phyloP scores from a whole-genome alignment of 108 stramenopile genomes.

The Chaetoceros muelleri region DNA sequence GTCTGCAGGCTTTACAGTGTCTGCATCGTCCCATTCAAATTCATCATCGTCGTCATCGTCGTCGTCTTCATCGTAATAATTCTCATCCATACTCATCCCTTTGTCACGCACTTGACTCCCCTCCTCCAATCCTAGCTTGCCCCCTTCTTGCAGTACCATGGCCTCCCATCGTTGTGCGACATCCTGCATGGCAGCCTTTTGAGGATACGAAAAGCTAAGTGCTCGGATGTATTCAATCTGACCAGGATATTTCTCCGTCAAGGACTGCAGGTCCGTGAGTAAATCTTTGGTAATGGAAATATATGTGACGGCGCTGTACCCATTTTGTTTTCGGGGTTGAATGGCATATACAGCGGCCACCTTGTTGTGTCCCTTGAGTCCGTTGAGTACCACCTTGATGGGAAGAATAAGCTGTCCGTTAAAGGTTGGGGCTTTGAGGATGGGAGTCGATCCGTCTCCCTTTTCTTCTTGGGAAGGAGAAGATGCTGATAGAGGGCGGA shows the following conservation, averaged over 20 bases:
- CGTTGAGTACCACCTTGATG: conserved; percentile 34
- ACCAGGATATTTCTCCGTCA: conserved; percentile 16
- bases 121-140: conserved; percentile 14
- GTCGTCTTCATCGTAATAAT: conserved; percentile 70
- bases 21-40: conserved; percentile 48
- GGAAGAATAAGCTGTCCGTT: conserved; percentile 71
- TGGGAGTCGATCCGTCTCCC: too few relatives aligned
- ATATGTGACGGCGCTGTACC: conserved; percentile 36
- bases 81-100: conserved; percentile 14
- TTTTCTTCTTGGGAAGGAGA: too few relatives aligned
- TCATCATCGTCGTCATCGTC: conserved; percentile 60
- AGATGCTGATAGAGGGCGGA: too few relatives aligned
- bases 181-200: conserved; percentile 66
- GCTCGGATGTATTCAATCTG: conserved; percentile 56
- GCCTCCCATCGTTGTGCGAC: conserved; percentile 54
- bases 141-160: conserved; percentile 36
- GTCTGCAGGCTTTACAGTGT: conserved; percentile 10
- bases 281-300: conserved; percentile 62
- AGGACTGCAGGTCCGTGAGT: conserved; percentile 8
- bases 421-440: conserved; percentile 41
- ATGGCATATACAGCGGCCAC: conserved; percentile 74
- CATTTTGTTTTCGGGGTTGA: conserved; percentile 27
- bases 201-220: conserved; percentile 58
- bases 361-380: conserved; percentile 35
- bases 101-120: conserved; percentile 18